Evolutionary conservation across 2,329 filamentous ascomycete species (phyloP), one percentile per base, ranked within the genome.

Genomic region (Celoporthe dispersa): DNA sequence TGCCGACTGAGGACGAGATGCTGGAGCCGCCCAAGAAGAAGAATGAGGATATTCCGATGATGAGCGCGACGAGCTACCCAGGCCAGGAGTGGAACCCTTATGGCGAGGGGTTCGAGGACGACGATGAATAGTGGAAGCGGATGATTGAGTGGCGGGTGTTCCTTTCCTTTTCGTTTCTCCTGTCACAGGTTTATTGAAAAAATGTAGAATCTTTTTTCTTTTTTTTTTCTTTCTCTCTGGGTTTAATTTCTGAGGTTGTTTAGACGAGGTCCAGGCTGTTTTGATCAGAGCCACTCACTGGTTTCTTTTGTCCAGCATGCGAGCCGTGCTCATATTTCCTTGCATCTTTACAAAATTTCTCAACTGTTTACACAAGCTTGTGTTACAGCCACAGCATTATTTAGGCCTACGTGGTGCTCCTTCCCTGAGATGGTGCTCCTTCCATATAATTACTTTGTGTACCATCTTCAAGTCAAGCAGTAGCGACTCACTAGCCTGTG

Each of bases 51-150:
- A 77, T 81, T 75, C 85, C 86, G 16, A 81, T 84, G 70, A 92
- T 92, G 90, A 86, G 83, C 63, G 90, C 89, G 8, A 90, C 89
- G 16, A 89, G 86, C 76, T 92, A 92, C 78, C 90, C 90, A 0
- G 90, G 90, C 0, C 88, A 91, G 80, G 90, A 92, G 77, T 92
- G 90, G 90, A 87, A 87, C 74, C 89, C 89, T 2, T 87, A 86
- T 66, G 78, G 72, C 3, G 78, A 76, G 53, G 76, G 75, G 60
- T 72, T 64, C 55, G 75, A 75, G 25, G 76, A 75, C 11, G 78
- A 78, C 39, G 79, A 78, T 25, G 25, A 68, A 22, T 67, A 25
- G n/a, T 14, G 60, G 7, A 41, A 6, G 9, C 22, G 59, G 19
- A 31, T 25, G 37, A 11, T 3, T 16, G 22, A 9, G 37, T 1